phyloP scores from a whole-genome alignment of 768 basidiomycete genomes.

The Fomitopsis pulvina region DNA sequence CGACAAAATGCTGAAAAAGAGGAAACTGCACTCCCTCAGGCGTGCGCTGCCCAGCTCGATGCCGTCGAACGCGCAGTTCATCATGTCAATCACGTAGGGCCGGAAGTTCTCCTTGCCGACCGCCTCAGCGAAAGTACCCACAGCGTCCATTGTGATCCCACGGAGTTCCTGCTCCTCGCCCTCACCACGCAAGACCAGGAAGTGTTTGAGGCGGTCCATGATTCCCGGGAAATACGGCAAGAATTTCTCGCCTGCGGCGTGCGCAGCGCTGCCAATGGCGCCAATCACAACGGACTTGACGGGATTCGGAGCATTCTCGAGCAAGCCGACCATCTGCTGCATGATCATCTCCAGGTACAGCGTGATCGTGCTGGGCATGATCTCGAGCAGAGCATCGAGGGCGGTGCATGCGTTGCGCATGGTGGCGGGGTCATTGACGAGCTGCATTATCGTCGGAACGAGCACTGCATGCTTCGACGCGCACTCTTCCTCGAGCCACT shows the following conservation, averaged over 20 bases:
- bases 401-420: constrained; percentile 95
- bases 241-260: constrained; percentile 89
- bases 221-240: constrained; percentile 90
- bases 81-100: constrained; percentile 93
- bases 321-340: constrained; percentile 83
- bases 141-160: constrained; percentile 97
- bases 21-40: constrained; percentile 90
- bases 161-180: constrained; percentile 93
- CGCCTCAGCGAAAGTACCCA: constrained; percentile 96
- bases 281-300: constrained; percentile 95
- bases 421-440: constrained; percentile 81
- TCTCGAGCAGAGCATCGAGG: constrained; percentile 93
- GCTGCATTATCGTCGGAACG: constrained; percentile 89
- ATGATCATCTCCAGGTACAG: constrained; percentile 92
- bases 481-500: constrained; percentile 95
- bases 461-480: constrained; percentile 75
- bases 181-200: constrained; percentile 78
- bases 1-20: constrained; percentile 99
- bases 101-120: constrained; percentile 92
- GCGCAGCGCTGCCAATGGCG: constrained; percentile 96
- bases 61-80: constrained; percentile 91
- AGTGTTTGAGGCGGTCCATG: constrained; percentile 83
- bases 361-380: constrained; percentile 83
- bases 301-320: constrained; percentile 78
- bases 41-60: constrained; percentile 82